Evolutionary conservation across 345 rosid species (phyloP), one percentile per base, ranked within the genome.

Genomic region (Salix udensis): DNA sequence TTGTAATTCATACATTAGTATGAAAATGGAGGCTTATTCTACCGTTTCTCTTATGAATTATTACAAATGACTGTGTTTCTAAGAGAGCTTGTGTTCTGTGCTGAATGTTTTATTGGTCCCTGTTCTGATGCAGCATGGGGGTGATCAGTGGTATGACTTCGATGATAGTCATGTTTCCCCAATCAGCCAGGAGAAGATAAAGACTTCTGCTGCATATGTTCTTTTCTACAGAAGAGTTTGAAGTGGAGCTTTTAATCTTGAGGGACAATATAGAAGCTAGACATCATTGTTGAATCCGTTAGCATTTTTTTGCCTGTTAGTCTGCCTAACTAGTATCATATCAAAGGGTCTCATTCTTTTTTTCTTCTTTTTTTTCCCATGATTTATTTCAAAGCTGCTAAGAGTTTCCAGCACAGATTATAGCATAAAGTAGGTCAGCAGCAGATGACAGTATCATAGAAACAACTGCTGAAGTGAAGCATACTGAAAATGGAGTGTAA

Each of bases 171-270:
- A 82, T 52, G 99, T 96, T 71, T 70, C 72, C 78, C 88, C 88
- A 39, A 89, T 94, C 73, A 69, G 90, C 84, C 86, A 80, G 83
- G 97, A 96, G 73, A 94, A 92, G 85, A 91, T 96, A 80, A 96
- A 91, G 86, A 90, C 94, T 48, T 89, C 97, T 0, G 98, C 99
- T 68, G 99, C 97, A 50, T 96, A 94, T 77, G 98, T 94, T 87
- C 91, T 96, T 61, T 96, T 96, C 88, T 92, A 92, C 87, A 88
- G 93, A 91, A 95, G 98, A 83, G 86, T 92, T 52, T 61, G 36
- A 44, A 68, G 34, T 46, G 70, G 71, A 71, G 67, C 75, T 64
- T 28, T 37, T 50, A 13, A 12, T 75, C 48, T 23, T 62, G 67
- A 53, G 52, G 21, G 50, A 74, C 65, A 46, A 72, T 30, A 37